Evolutionary conservation across 2,329 filamentous ascomycete species (phyloP).

Genomic region (Colletotrichum trifolii): DNA sequence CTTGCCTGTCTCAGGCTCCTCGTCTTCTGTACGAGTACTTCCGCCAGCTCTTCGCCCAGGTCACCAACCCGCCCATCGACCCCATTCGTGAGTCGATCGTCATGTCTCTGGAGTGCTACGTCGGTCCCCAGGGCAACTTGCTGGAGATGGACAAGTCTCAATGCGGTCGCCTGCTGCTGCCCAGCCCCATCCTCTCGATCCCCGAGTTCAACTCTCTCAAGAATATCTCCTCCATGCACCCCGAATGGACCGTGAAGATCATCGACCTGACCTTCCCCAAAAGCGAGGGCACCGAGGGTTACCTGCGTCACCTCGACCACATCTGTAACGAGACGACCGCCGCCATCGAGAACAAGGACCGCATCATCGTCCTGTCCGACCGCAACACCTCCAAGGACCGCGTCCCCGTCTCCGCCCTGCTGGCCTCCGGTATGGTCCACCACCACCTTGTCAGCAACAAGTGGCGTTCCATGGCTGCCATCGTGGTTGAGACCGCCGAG

Average conservation of each 20-base stretch:
- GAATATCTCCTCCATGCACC: constrained; percentile 78
- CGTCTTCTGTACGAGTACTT: constrained; percentile 96
- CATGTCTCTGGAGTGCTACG: constrained; percentile 97
- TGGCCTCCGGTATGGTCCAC: constrained; percentile 93
- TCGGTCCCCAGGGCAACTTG: constrained; percentile 94
- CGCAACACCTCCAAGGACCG: constrained; percentile 85
- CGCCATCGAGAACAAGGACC: constrained; percentile 85
- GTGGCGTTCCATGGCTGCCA: constrained; percentile 88
- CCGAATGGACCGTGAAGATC: constrained; percentile 86
- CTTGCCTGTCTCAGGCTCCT: constrained; percentile 89
- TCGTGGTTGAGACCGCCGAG: constrained; percentile 92
- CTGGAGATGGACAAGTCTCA: constrained; percentile 93
- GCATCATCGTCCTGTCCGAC: constrained; percentile 89
- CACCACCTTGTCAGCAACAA: constrained; percentile 96
- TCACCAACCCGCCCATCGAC: constrained; percentile 97
- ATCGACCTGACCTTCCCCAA: constrained; percentile 97
- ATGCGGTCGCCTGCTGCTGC: constrained; percentile 85
- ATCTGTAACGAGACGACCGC: constrained; percentile 89
- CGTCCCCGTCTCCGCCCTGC: constrained; percentile 84
- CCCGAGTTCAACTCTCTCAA: constrained; percentile 90
- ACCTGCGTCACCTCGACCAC: constrained; percentile 85
- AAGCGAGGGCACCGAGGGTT: constrained; percentile 82
- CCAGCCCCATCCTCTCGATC: constrained; percentile 89
- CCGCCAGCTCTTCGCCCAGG: constrained; percentile 96
- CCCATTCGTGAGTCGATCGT: constrained; percentile 97